Percentiles rank a stretch among this genome's conserved stretches.
These are phyloP conservation scores for Plantago lanceolata DNA, from an alignment of 305 asterid genomes.

Conservation along the genomic window DNA sequence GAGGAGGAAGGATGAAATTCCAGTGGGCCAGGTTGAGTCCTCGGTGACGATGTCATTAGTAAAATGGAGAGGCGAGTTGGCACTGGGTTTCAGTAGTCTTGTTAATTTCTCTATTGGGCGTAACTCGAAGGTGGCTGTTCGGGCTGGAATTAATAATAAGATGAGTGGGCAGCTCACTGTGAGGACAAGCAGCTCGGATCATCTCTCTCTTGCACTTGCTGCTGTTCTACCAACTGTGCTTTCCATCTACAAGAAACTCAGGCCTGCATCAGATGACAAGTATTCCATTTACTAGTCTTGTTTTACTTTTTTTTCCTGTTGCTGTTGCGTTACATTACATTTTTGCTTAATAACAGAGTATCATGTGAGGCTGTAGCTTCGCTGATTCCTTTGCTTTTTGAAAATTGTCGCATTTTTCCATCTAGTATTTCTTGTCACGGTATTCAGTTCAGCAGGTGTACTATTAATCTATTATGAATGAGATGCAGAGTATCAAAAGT, in stretches of 20 bases:
- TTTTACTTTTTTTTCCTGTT: constrained; percentile 26
- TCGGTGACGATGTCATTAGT: constrained; percentile 65
- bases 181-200: constrained; percentile 87
- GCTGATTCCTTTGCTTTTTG: constrained; percentile 26
- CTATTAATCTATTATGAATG: constrained; percentile 3
- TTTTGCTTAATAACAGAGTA: constrained; percentile 22
- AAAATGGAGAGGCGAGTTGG: constrained; percentile 91
- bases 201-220: constrained; percentile 74
- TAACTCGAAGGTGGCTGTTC: constrained; percentile 73
- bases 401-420: constrained; percentile 1
- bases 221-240: constrained; percentile 63
- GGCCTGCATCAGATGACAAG: constrained; percentile 58
- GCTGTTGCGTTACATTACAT: constrained; percentile 25
- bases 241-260: constrained; percentile 65
- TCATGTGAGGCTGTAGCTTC: constrained; percentile 22
- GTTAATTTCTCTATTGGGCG: constrained; percentile 70
- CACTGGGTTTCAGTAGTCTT: constrained; percentile 69
- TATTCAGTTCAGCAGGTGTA: too few relatives aligned
- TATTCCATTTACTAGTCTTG: constrained; percentile 52
- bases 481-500: constrained; percentile 18
- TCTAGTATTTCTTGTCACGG: too few relatives aligned
- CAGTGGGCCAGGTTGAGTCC: constrained; percentile 87
- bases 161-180: constrained; percentile 81
- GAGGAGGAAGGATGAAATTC: constrained; percentile 70
- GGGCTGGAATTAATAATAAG: constrained; percentile 91